Conservation (phyloP, 768 basidiomycete species). For the Agrocybe pediades region DNA sequence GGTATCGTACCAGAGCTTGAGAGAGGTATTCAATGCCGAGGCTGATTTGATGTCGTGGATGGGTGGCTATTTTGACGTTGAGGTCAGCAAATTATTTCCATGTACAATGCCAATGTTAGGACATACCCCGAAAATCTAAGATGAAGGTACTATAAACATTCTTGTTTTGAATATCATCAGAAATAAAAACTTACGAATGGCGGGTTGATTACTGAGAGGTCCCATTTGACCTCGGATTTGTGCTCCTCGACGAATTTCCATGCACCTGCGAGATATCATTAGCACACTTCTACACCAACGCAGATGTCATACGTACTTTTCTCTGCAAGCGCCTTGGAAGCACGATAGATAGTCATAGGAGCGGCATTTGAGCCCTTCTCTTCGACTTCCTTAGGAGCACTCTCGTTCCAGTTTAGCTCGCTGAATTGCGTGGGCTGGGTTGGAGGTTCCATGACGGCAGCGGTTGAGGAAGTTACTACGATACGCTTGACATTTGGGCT, state of each 20-base stretch:
- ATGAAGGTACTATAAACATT: no score
- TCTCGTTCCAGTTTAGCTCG: slow-evolving; percentile 66
- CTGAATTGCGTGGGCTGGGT: slow-evolving; percentile 13
- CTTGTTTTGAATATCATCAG: no score
- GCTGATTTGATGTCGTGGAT: slow-evolving; percentile 40
- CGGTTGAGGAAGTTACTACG: slow-evolving; percentile 60
- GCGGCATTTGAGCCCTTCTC: slow-evolving; percentile 43
- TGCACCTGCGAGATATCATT: slow-evolving; percentile 36
- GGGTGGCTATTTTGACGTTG: slow-evolving; percentile 32
- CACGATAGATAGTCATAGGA: slow-evolving; percentile 42
- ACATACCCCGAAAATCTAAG: not conserved
- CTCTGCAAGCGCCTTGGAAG: slow-evolving; percentile 70
- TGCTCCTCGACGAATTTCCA: slow-evolving; percentile 45
- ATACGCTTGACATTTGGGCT: slow-evolving; percentile 55
- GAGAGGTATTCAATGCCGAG: slow-evolving; percentile 39
- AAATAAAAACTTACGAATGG: slow-evolving; percentile 27
- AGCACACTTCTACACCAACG: no score
- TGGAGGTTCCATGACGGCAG: not conserved
- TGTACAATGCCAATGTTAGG: not conserved
- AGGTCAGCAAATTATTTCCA: not conserved
- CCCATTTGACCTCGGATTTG: slow-evolving; percentile 46
- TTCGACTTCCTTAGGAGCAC: slow-evolving; percentile 42
- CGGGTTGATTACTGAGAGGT: slow-evolving; percentile 54
- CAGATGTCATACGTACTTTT: slow-evolving; percentile 34
- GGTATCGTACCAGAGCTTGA: slow-evolving; percentile 25